These are phyloP conservation scores for Pelagophyceae sp. DNA, from an alignment of 352 stramenopile species.

Conservation along the genomic window DNA sequence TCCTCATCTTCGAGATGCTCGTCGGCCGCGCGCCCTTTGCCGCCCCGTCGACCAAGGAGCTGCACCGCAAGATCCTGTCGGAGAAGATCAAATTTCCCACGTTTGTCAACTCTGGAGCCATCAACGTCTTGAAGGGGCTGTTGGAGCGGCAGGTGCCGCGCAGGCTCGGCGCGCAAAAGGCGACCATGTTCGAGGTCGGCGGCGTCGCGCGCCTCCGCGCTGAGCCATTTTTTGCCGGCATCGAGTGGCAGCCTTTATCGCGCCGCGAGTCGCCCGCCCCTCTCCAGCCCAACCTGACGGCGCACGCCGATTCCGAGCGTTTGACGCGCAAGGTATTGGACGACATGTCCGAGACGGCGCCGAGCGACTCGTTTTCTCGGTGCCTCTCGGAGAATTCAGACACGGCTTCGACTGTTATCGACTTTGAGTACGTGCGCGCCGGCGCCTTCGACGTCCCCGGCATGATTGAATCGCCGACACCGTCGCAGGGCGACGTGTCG, in stretches of 20 bases:
- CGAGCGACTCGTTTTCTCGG: too few relatives aligned
- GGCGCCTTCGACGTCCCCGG: neutral
- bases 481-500: neutral
- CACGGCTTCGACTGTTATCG: neutral
- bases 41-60: constrained; percentile 49
- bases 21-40: constrained; percentile 60
- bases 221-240: constrained; percentile 80
- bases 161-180: constrained; percentile 79
- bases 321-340: neutral
- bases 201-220: constrained; percentile 90
- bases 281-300: neutral
- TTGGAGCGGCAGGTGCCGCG: constrained; percentile 89
- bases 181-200: constrained; percentile 95
- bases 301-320: neutral
- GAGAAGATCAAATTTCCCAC: constrained; percentile 60
- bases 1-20: constrained; percentile 73
- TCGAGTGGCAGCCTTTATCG: constrained; percentile 69
- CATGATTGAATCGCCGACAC: neutral
- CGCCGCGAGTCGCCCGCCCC: neutral
- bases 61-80: constrained; percentile 73
- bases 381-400: too few relatives aligned
- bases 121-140: constrained; percentile 89
- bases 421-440: constrained; percentile 13
- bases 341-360: neutral
- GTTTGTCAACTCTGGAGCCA: constrained; percentile 57